A percentile compares a stretch with the other conserved stretches of the same genome.
phyloP scores from a whole-genome alignment of 495 filamentous ascomycete species.

The Penicillium crystallinum region DNA sequence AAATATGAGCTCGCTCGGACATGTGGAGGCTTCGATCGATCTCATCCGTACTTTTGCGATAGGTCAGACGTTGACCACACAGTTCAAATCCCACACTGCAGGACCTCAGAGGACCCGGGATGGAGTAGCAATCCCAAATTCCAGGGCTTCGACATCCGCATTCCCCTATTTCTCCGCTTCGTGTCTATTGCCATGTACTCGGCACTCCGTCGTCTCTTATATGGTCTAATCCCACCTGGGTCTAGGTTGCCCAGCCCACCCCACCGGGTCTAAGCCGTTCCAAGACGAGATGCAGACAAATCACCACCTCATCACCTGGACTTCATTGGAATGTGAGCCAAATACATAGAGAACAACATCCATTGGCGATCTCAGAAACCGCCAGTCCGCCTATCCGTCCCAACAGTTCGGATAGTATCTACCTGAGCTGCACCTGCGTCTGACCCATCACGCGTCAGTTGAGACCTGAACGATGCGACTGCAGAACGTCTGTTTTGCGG shows the following conservation, averaged over 20 bases:
- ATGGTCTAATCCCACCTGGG: neutral
- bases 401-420: conserved; percentile 5
- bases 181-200: no score
- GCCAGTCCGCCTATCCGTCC: neutral
- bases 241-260: neutral
- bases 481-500: neutral
- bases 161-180: neutral
- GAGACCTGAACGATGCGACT: conserved; percentile 11
- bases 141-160: neutral
- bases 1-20: conserved; percentile 12
- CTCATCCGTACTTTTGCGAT: conserved; percentile 10
- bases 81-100: conserved; percentile 5
- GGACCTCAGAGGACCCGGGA: neutral
- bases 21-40: conserved; percentile 10
- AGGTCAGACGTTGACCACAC: conserved; percentile 9
- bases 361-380: neutral
- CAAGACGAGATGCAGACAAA: neutral
- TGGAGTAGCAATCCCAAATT: conserved; percentile 3
- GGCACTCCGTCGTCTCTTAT: neutral
- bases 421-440: conserved; percentile 20
- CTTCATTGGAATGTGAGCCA: conserved; percentile 1
- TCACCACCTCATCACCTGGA: neutral
- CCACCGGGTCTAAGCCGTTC: neutral
- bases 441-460: conserved; percentile 39
- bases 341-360: neutral